Percentiles rank a stretch among this genome's conserved stretches.
phyloP scores from a whole-genome alignment of 2,329 filamentous ascomycete genomes.

The Hymenoscyphus linearis region DNA sequence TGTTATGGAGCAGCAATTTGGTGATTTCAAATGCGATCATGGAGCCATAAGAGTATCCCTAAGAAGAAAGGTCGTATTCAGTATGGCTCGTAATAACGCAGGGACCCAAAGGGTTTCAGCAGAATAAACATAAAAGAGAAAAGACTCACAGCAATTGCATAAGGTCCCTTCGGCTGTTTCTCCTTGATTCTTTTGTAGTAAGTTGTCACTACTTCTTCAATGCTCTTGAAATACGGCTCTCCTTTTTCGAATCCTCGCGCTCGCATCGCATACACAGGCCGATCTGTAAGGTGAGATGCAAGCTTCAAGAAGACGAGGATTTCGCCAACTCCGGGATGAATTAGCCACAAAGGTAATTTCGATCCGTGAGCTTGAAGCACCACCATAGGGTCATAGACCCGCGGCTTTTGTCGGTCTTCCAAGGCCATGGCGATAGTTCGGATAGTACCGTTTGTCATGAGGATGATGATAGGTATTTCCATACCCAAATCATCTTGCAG shows the following conservation, averaged over 20 bases:
- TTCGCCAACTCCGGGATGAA: constrained; percentile 40
- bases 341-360: constrained; percentile 37
- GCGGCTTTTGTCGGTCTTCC: not conserved
- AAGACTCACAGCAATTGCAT: constrained; percentile 39
- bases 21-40: constrained; percentile 47
- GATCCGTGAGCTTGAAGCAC: constrained; percentile 29
- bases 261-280: constrained; percentile 43
- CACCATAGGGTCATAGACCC: constrained; percentile 34
- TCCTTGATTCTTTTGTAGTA: constrained; percentile 39
- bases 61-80: no score
- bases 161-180: constrained; percentile 44
- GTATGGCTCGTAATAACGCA: no score
- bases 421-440: not conserved
- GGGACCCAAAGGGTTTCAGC: no score
- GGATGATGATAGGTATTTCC: not conserved
- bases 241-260: constrained; percentile 35
- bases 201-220: constrained; percentile 36
- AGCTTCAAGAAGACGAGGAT: constrained; percentile 38
- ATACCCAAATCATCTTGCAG: not conserved
- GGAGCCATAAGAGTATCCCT: constrained; percentile 41
- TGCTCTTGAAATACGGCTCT: constrained; percentile 34
- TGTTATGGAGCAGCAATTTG: constrained; percentile 30
- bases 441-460: not conserved
- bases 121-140: no score
- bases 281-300: constrained; percentile 36